Evolutionary conservation across 176 grass and related monocot species (phyloP).

Genomic region (Musa schizocarpa): DNA sequence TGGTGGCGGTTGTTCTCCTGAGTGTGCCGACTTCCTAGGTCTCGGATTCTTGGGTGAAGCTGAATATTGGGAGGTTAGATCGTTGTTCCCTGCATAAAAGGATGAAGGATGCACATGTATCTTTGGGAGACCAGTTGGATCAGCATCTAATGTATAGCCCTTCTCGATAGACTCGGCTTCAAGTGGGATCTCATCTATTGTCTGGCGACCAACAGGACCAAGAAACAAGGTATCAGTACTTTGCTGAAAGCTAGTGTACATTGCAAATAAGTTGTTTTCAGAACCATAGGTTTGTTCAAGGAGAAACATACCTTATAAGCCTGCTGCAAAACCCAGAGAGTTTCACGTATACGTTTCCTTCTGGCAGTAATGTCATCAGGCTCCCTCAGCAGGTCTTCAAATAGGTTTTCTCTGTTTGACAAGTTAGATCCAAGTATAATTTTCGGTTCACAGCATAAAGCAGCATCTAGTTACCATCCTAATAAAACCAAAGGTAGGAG

Average conservation of each 20-base stretch:
- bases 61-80: slow-evolving; percentile 4
- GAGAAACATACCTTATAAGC: slow-evolving; percentile 57
- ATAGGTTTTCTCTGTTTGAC: slow-evolving; percentile 49
- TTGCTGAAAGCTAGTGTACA: neutral
- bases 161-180: slow-evolving; percentile 81
- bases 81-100: slow-evolving; percentile 11
- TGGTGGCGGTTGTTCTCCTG: slow-evolving; percentile 12
- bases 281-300: slow-evolving; percentile 11
- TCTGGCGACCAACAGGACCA: slow-evolving; percentile 36
- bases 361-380: slow-evolving; percentile 68
- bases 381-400: slow-evolving; percentile 90
- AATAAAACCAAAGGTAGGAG: neutral
- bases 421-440: slow-evolving; percentile 3
- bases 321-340: slow-evolving; percentile 58
- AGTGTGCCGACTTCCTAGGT: slow-evolving; percentile 23
- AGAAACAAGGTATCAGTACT: neutral
- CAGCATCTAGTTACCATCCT: neutral
- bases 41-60: slow-evolving; percentile 26
- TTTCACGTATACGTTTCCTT: slow-evolving; percentile 70
- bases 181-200: slow-evolving; percentile 62
- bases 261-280: slow-evolving; percentile 1
- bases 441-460: neutral
- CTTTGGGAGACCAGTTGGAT: slow-evolving; percentile 45
- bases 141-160: slow-evolving; percentile 30
- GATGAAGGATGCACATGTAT: slow-evolving; percentile 23